Conservation (phyloP, 208 protist species). For the Naegleria lovaniensis region DNA sequence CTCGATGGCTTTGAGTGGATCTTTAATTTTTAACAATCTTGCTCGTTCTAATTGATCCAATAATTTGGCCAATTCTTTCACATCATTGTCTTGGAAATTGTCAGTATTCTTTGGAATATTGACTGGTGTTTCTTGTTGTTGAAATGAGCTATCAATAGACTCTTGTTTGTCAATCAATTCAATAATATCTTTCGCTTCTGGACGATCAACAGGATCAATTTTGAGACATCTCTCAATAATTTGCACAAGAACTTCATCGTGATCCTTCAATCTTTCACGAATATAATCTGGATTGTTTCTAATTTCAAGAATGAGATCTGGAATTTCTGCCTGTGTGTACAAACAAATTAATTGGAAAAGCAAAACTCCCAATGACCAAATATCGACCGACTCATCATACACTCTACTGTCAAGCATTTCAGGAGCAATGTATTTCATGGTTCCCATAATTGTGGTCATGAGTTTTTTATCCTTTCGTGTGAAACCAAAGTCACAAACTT, state of each 20-base stretch:
- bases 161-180: background rate
- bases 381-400: constrained; percentile 14
- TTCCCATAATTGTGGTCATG: background rate
- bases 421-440: constrained; percentile 2
- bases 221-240: constrained; percentile 10
- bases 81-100: background rate
- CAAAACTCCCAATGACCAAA: constrained; percentile 22
- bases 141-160: background rate
- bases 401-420: background rate
- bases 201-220: background rate
- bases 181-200: constrained; percentile 7
- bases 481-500: constrained; percentile 31
- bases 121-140: background rate
- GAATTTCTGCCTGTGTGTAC: background rate
- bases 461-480: background rate
- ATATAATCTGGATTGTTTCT: constrained; percentile 17
- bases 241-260: background rate
- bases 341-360: background rate
- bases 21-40: background rate
- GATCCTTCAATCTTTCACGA: background rate
- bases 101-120: background rate
- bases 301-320: background rate
- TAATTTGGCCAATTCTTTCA: background rate
- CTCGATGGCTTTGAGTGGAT: background rate
- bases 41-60: background rate